Percentiles rank a stretch among this genome's conserved stretches.
phyloP scores from a whole-genome alignment of 2,329 filamentous ascomycete species.

The Curvularia hawaiiensis region DNA sequence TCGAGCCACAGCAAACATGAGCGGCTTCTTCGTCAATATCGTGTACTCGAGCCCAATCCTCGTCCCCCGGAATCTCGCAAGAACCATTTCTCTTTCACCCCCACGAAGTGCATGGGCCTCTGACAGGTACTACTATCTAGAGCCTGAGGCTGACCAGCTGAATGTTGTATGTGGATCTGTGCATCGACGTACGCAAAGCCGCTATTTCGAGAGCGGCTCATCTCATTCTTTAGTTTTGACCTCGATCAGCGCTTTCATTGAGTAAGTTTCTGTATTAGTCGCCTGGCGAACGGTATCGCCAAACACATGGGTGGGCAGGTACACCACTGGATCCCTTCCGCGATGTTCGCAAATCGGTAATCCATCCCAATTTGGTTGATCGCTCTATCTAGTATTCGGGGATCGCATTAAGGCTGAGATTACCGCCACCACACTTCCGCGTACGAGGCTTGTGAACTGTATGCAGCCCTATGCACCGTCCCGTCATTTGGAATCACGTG shows the following conservation, averaged over 20 bases:
- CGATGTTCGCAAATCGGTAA: neutral
- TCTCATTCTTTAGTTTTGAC: neutral
- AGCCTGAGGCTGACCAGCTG: constrained; percentile 35
- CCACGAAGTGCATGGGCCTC: constrained; percentile 13
- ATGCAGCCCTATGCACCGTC: constrained; percentile 44
- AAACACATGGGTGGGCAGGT: constrained; percentile 2
- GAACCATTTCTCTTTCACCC: neutral
- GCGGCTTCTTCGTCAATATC: neutral
- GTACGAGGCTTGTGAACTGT: constrained; percentile 32
- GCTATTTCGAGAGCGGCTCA: constrained; percentile 5
- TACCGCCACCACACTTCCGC: constrained; percentile 16
- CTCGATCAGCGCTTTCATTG: neutral
- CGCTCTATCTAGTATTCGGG: constrained; percentile 1
- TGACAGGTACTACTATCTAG: neutral
- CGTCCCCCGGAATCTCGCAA: neutral
- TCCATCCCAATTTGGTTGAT: neutral
- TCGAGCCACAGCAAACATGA: neutral
- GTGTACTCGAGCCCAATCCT: neutral
- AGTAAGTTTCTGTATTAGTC: constrained; percentile 17
- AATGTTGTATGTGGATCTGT: constrained; percentile 19
- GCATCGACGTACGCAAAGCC: constrained; percentile 9
- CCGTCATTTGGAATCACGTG: constrained; percentile 38
- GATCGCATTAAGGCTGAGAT: constrained; percentile 16
- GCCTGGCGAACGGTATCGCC: constrained; percentile 1
- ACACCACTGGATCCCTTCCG: constrained; percentile 11